Conservation (phyloP, 2,329 filamentous ascomycete species). For the Aaosphaeria arxii region DNA sequence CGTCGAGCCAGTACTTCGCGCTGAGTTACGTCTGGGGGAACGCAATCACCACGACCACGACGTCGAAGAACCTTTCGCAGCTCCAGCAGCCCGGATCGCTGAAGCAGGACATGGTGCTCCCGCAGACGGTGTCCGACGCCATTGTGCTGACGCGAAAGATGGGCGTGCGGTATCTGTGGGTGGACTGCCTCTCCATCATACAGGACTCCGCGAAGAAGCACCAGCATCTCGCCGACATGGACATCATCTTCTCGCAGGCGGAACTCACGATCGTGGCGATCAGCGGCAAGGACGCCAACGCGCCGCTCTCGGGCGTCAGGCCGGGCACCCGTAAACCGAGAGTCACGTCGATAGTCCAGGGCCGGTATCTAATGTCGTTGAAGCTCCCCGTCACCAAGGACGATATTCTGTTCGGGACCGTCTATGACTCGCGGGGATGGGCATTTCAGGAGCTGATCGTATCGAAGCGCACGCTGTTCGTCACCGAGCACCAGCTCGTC, state of each 20-base stretch:
- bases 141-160: not conserved
- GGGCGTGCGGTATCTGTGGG: conserved; percentile 1
- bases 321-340: not conserved
- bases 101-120: not conserved
- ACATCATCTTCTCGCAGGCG: not conserved
- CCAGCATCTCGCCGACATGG: not conserved
- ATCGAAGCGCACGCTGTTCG: not conserved
- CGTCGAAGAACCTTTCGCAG: not conserved
- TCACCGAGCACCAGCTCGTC: not conserved
- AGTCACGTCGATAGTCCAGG: not conserved
- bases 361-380: not conserved
- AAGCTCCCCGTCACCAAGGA: not conserved
- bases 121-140: not conserved
- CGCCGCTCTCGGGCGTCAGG: not conserved
- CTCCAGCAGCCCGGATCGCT: not conserved
- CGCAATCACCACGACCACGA: not conserved
- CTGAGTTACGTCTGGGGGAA: conserved; percentile 5
- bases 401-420: not conserved
- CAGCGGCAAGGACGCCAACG: not conserved
- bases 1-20: not conserved
- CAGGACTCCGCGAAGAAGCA: conserved; percentile 2
- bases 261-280: not conserved
- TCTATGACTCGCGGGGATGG: not conserved
- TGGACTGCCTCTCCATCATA: conserved; percentile 1
- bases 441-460: conserved; percentile 1